Percentiles rank a stretch among this genome's conserved stretches.
These are phyloP conservation scores for Neltuma alba DNA, from an alignment of 306 rosid genomes.

Conservation along the genomic window DNA sequence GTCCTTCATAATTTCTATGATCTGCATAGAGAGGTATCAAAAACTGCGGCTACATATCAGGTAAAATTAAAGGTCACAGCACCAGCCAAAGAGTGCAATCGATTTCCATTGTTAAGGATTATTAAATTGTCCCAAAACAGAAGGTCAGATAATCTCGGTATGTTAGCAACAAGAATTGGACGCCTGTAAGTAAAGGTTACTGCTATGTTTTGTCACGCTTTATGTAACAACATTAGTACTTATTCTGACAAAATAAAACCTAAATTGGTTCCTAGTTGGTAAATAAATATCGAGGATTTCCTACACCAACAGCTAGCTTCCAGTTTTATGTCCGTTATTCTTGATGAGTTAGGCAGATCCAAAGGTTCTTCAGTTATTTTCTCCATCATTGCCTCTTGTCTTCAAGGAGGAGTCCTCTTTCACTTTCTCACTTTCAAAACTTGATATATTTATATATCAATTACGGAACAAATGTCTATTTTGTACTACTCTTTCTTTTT, in stretches of 20 bases:
- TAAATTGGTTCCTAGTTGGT: background rate
- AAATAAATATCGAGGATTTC: background rate
- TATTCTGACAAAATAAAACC: background rate
- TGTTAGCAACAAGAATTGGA: background rate
- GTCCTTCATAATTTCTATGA: conserved; percentile 13
- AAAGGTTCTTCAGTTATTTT: background rate
- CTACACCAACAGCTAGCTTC: background rate
- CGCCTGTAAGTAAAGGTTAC: conserved; percentile 7
- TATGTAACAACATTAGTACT: background rate
- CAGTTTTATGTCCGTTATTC: background rate
- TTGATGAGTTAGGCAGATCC: background rate
- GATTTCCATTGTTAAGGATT: background rate
- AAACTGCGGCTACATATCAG: conserved; percentile 17
- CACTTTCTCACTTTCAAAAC: background rate
- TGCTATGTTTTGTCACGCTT: background rate
- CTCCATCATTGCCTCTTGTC: background rate
- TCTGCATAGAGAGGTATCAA: conserved; percentile 8
- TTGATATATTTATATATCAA: background rate
- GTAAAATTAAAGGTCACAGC: too few relatives aligned
- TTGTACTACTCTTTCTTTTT: background rate
- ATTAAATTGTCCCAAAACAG: background rate
- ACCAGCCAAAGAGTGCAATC: too few relatives aligned
- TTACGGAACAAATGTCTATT: background rate
- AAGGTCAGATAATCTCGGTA: background rate
- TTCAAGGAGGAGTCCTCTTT: background rate